phyloP scores from a whole-genome alignment of 2,329 filamentous ascomycete genomes.

The Metarhizium anisopliae region DNA sequence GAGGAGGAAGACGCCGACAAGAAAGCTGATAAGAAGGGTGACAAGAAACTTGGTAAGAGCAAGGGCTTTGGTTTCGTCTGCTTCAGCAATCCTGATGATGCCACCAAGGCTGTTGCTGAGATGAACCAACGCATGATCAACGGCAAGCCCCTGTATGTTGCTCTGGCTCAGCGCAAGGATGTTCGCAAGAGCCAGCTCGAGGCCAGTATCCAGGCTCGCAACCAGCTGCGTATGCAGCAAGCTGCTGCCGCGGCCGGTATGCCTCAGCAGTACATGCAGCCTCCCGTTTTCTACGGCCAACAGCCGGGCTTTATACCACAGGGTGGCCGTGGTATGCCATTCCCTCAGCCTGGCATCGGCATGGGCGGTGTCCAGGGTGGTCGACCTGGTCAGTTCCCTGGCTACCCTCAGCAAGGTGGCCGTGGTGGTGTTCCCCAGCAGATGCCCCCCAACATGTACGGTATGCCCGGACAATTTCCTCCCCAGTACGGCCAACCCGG shows the following conservation, averaged over 20 bases:
- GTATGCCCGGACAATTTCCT: constrained; percentile 70
- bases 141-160: constrained; percentile 94
- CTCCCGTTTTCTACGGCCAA: constrained; percentile 86
- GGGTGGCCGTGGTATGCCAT: constrained; percentile 57
- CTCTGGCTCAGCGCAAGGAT: constrained; percentile 97
- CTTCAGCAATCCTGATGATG: constrained; percentile 99
- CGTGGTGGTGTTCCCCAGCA: constrained; percentile 82
- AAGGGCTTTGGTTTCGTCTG: constrained; percentile 99
- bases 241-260: constrained; percentile 84
- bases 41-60: constrained; percentile 84
- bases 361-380: constrained; percentile 68
- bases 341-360: constrained; percentile 54
- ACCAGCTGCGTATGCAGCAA: constrained; percentile 97
- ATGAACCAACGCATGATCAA: constrained; percentile 99
- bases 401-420: constrained; percentile 78
- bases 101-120: constrained; percentile 96
- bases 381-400: constrained; percentile 79
- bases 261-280: constrained; percentile 79
- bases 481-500: constrained; percentile 72
- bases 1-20: constrained; percentile 42
- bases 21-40: constrained; percentile 48
- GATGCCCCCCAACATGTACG: constrained; percentile 81
- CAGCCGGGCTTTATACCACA: constrained; percentile 61
- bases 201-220: constrained; percentile 97
- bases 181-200: constrained; percentile 99